Evolutionary conservation across 2,329 filamentous ascomycete species (phyloP).

Genomic region (Beauveria sp.): DNA sequence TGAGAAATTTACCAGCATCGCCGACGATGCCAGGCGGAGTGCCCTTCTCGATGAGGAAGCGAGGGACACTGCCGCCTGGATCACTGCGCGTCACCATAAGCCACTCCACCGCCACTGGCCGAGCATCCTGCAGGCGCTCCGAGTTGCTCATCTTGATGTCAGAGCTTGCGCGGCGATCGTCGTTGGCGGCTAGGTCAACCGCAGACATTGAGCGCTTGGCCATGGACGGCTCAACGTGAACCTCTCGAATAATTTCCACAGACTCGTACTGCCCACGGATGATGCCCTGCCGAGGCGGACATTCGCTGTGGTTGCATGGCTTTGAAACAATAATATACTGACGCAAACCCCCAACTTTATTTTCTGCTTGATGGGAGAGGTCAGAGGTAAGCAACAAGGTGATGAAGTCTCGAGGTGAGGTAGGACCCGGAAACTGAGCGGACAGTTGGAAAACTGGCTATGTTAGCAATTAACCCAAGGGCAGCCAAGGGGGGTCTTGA

Average conservation of each 20-base stretch:
- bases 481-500: conserved; percentile 6
- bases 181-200: conserved; percentile 19
- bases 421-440: conserved; percentile 84
- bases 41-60: conserved; percentile 85
- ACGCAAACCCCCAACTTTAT: conserved; percentile 38
- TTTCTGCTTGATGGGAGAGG: conserved; percentile 33
- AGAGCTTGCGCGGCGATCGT: neutral
- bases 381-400: conserved; percentile 66
- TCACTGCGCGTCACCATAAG: conserved; percentile 88
- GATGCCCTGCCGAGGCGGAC: conserved; percentile 61
- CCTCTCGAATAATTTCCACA: conserved; percentile 82
- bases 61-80: conserved; percentile 78
- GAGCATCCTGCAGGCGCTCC: conserved; percentile 20
- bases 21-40: conserved; percentile 73
- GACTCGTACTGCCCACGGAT: conserved; percentile 86
- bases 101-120: conserved; percentile 63
- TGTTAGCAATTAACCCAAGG: conserved; percentile 11
- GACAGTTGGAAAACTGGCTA: conserved; percentile 71
- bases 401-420: conserved; percentile 81
- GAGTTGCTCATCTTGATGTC: conserved; percentile 13
- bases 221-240: conserved; percentile 47
- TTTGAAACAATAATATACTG: conserved; percentile 85
- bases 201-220: conserved; percentile 27
- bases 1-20: conserved; percentile 73
- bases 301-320: conserved; percentile 70